Evolutionary conservation across 2,329 filamentous ascomycete species (phyloP).

Genomic region (Pseudonectria buxi): DNA sequence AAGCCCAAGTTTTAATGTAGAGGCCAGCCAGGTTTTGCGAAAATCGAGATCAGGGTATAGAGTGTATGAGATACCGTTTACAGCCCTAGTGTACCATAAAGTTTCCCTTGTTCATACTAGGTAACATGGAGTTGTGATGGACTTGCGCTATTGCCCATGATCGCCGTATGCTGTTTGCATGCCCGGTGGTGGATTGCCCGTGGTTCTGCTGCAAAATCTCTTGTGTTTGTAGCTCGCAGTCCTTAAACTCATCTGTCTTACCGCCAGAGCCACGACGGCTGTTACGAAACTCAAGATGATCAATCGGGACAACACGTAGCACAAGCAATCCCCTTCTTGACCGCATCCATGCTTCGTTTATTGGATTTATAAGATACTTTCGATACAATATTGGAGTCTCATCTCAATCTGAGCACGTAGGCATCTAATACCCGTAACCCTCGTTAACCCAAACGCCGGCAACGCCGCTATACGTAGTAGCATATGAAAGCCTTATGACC

Average conservation of each 20-base stretch:
- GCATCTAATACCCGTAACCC: background rate
- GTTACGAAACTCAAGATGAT: too few species aligned
- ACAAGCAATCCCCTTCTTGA: too few species aligned
- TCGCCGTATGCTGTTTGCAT: too few species aligned
- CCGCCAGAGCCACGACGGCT: too few species aligned
- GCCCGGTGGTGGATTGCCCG: background rate
- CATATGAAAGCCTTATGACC: constrained; percentile 2
- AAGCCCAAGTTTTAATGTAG: constrained; percentile 62
- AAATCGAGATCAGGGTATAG: constrained; percentile 41
- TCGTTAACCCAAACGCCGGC: constrained; percentile 10
- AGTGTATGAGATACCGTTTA: constrained; percentile 50
- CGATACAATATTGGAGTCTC: background rate
- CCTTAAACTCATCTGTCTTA: too few species aligned
- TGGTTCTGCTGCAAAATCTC: too few species aligned
- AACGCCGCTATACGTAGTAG: constrained; percentile 8
- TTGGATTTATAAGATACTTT: too few species aligned
- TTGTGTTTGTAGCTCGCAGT: too few species aligned
- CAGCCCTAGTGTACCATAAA: constrained; percentile 50
- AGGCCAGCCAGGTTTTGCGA: constrained; percentile 24
- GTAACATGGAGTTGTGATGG: constrained; percentile 26
- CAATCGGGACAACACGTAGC: too few species aligned
- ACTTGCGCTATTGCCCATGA: constrained; percentile 13
- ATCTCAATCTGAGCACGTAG: too few species aligned
- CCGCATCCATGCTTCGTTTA: too few species aligned
- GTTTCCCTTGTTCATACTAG: constrained; percentile 34